Base-by-base conservation (phyloP, 345 rosid genomes). In the Cardamine chenopodiifolia region DNA sequence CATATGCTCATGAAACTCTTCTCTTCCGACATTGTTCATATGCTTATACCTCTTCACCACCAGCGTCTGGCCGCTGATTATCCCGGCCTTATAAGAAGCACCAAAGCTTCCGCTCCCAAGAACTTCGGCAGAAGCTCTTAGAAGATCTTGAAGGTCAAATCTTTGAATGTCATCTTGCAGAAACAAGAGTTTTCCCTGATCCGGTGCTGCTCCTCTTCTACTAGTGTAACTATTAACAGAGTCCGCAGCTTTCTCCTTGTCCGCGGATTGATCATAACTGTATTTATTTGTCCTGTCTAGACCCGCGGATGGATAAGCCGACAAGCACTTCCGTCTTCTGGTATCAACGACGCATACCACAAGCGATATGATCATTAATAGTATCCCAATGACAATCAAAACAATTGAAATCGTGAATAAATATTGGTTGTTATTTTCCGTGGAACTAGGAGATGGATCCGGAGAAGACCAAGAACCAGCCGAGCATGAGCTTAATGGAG, bases 81-180 rank as follows among this genome's bases (percentile, higher is more conserved):
- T 81, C 7, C 66, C 80, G 0, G 97, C 88, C 71, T 90, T 90
- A 54, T 87, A 90, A 3, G 97, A 89, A 62, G 92, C 83, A 26
- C 97, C 94, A 56, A 87, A 90, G 28, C 87, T 87, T 56, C 94
- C 97, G 66, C 97, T 90, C 31, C 97, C 97, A 71, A 90, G 70
- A 31, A 90, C 90, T 73, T 90, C 92, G 6, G 97, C 97, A 1
- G 97, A 87, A 2, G 92, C 88, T 76, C 73, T 85, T 5, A 90
- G 78, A 82, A 90, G 71, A 69, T 89, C 94, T 59, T 86, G 93
- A 73, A 90, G 72, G 69, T 86, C 97, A 58, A 90, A 90, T 65
- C 62, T 79, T 65, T 82, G 78, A 26, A 79, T 20, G 59, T 88
- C 86, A 3, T 88, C 87, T 35, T 54, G 76, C 47, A 90, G 15